These are phyloP conservation scores for Monosporascus sp. DNA, from an alignment of 2,329 filamentous ascomycete species.

Conservation along the genomic window DNA sequence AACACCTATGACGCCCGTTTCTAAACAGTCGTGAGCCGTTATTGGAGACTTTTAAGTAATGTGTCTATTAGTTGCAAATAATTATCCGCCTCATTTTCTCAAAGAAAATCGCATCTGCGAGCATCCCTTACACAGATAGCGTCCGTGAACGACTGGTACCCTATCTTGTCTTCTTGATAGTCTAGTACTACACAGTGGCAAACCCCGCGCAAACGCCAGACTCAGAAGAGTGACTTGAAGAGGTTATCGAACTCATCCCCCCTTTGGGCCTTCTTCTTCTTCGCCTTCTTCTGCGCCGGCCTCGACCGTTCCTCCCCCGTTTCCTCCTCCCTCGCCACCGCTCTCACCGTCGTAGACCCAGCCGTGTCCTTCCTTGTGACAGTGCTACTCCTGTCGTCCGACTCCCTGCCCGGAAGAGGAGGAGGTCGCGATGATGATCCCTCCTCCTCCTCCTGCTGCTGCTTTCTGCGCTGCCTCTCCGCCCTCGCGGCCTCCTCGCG, in stretches of 20 bases:
- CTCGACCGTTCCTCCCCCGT: conserved; percentile 13
- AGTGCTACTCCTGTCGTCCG: neutral
- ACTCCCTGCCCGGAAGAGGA: neutral
- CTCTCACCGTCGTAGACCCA: conserved; percentile 1
- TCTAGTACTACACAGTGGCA: too few relatives aligned
- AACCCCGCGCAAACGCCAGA: neutral
- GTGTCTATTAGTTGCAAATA: too few relatives aligned
- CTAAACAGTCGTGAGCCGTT: too few relatives aligned
- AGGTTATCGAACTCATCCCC: conserved; percentile 68
- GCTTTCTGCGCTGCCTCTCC: conserved; percentile 7
- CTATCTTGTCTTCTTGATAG: too few relatives aligned
- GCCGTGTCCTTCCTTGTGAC: neutral
- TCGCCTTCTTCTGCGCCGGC: conserved; percentile 32
- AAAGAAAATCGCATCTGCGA: too few relatives aligned
- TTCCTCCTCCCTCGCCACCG: conserved; percentile 26
- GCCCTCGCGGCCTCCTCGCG: conserved; percentile 21
- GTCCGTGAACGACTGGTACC: too few relatives aligned
- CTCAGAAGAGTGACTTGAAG: conserved; percentile 55
- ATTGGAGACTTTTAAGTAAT: too few relatives aligned
- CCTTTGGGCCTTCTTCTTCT: conserved; percentile 52
- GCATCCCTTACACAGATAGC: too few relatives aligned
- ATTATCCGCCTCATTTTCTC: too few relatives aligned
- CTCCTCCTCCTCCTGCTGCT: neutral
- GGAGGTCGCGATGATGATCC: too few relatives aligned
- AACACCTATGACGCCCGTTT: too few relatives aligned